phyloP scores from a whole-genome alignment of 495 filamentous ascomycete genomes.

The Penicillium canariense region DNA sequence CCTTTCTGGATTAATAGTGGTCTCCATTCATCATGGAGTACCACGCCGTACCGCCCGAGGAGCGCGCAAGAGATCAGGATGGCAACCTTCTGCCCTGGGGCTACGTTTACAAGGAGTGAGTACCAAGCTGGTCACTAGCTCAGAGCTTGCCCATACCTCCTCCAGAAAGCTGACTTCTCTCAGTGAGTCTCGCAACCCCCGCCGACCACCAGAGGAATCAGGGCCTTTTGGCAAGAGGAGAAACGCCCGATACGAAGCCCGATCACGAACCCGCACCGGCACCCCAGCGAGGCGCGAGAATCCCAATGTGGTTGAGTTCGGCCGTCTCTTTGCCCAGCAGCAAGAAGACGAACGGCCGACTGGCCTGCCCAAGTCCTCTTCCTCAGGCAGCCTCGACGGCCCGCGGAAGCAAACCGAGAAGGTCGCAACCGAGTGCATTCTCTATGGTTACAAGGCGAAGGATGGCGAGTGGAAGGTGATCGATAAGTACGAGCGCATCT shows the following conservation, averaged over 20 bases:
- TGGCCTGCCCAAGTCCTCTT: conserved; percentile 41
- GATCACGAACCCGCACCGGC: conserved; percentile 57
- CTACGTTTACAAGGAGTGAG: conserved; percentile 60
- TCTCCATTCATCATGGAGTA: conserved; percentile 51
- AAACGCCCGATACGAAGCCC: conserved; percentile 50
- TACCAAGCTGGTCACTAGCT: conserved; percentile 4
- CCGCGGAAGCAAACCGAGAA: conserved; percentile 46
- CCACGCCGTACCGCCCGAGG: conserved; percentile 63
- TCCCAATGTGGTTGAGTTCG: conserved; percentile 52
- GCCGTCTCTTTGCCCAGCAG: conserved; percentile 45
- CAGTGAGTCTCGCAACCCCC: conserved; percentile 47
- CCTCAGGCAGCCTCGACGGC: conserved; percentile 42
- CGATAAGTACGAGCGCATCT: conserved; percentile 76
- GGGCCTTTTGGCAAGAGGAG: conserved; percentile 61
- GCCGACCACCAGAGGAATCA: conserved; percentile 56
- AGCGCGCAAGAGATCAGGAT: conserved; percentile 58
- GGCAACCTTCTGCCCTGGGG: conserved; percentile 61
- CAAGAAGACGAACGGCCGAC: conserved; percentile 41
- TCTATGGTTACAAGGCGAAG: conserved; percentile 75
- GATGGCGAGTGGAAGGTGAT: conserved; percentile 79
- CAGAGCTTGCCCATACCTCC: not conserved
- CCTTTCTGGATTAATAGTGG: not conserved
- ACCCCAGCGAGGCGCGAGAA: conserved; percentile 61
- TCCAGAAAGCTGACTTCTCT: conserved; percentile 2
- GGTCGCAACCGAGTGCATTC: conserved; percentile 75